Percentiles rank a stretch among this genome's conserved stretches.
phyloP scores from a whole-genome alignment of 1,284 basidiomycete species.

The Cryptococcus depauperatus region DNA sequence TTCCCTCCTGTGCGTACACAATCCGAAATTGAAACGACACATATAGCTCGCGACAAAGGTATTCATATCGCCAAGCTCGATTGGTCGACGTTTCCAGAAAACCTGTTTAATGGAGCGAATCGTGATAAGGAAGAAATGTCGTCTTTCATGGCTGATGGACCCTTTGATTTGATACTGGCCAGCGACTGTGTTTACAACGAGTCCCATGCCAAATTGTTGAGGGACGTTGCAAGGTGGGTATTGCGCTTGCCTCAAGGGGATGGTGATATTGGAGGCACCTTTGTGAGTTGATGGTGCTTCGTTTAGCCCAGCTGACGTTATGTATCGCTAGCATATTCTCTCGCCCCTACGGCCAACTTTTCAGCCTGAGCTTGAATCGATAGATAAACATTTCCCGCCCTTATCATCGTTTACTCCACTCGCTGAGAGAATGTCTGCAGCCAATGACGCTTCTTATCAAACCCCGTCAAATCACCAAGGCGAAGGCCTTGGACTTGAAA shows the following conservation, averaged over 20 bases:
- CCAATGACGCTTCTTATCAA: background rate
- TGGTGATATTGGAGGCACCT: slow-evolving; percentile 34
- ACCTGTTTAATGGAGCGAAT: slow-evolving; percentile 14
- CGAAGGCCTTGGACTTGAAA: slow-evolving; percentile 25
- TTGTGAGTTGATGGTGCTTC: slow-evolving; percentile 26
- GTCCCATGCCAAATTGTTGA: slow-evolving; percentile 40
- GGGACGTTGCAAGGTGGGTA: slow-evolving; percentile 37
- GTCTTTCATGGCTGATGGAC: slow-evolving; percentile 4
- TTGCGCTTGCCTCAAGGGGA: slow-evolving; percentile 28
- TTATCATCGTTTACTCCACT: slow-evolving; percentile 26
- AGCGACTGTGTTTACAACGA: slow-evolving; percentile 45
- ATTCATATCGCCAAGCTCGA: slow-evolving; percentile 54
- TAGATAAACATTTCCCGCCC: slow-evolving; percentile 36
- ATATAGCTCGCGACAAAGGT: slow-evolving; percentile 14
- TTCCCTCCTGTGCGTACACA: slow-evolving; percentile 38
- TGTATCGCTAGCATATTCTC: slow-evolving; percentile 40
- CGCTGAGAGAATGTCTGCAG: slow-evolving; percentile 16
- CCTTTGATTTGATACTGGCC: slow-evolving; percentile 43
- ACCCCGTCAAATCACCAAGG: slow-evolving; percentile 14
- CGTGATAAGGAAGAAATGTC: slow-evolving; percentile 7
- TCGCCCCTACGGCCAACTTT: slow-evolving; percentile 44
- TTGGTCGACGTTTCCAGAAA: slow-evolving; percentile 55
- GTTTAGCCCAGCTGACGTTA: background rate
- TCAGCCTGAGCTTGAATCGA: slow-evolving; percentile 41
- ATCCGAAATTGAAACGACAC: slow-evolving; percentile 4